Evolutionary conservation across 345 rosid genomes (phyloP), one percentile per base, ranked within the genome.

Genomic region (Eucalyptus cloeziana): DNA sequence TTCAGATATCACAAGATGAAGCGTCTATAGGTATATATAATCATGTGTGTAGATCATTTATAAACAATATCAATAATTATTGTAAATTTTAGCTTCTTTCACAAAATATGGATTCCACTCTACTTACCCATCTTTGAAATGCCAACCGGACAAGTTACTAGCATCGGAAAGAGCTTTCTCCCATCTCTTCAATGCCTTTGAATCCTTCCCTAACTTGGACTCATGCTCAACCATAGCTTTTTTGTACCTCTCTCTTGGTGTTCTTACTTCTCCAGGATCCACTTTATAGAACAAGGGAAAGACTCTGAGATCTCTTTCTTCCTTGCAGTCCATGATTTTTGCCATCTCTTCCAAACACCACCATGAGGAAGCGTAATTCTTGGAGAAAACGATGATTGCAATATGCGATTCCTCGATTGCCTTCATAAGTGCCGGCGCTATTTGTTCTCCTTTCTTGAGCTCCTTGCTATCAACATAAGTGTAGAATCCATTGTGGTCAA

Each of bases 371-470:
- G 67, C n/a, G 2, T 60, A 60, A 60, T 60, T 5, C 67, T 60
- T 9, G 31, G 67, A 60, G 67, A 60, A 60, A 0, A 60, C 0
- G 1, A 60, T 60, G n/a, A 60, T 60, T 22, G 31, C 31, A 5
- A 27, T 60, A 4, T 60, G 31, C 4, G 15, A 60, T 60, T 60
- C 31, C 67, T 60, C 31, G 7, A 60, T 60, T 27, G 31, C 67
- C 67, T 60, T 27, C 67, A 60, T 60, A 60, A 60, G 31, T 11
- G 31, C 0, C 1, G 0, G 0, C 2, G 7, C 31, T 60, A 60
- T 60, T 8, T 27, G 67, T 14, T 60, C 67, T 60, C 67, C 67
- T 60, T 25, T 60, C 67, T 7, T 60, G 1, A 60, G 67, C 67
- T 60, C 67, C 67, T 60, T 11, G n/a, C 67, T 60, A 60, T 60